A percentile compares a stretch with the other conserved stretches of the same genome.
These are phyloP conservation scores for Guillardia theta DNA, from an alignment of 78 protist species.

Conservation along the genomic window DNA sequence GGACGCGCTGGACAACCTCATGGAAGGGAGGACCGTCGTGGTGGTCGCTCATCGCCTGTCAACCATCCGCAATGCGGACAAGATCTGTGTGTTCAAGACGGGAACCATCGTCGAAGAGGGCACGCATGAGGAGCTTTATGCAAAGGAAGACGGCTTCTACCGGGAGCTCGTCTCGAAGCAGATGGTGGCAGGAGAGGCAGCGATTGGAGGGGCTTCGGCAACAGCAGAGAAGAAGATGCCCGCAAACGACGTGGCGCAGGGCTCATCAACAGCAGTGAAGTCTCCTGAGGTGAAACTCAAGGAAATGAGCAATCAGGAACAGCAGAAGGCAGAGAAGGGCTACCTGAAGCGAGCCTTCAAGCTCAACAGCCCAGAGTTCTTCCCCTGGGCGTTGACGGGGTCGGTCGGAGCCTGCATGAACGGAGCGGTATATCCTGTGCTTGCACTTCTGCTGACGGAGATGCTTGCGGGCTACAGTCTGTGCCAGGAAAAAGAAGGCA, in stretches of 20 bases:
- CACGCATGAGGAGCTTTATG: background rate
- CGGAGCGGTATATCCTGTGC: background rate
- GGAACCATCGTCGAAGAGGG: background rate
- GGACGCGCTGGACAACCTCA: background rate
- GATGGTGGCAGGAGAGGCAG: background rate
- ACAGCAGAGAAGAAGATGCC: background rate
- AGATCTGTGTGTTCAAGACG: background rate
- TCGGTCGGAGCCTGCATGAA: background rate
- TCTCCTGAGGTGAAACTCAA: background rate
- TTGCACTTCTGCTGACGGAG: background rate
- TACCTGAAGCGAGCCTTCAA: background rate
- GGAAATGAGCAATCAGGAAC: background rate
- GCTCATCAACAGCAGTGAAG: background rate
- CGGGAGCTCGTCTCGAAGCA: background rate
- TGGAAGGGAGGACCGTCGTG: background rate
- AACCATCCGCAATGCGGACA: slow-evolving; percentile 33
- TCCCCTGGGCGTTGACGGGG: background rate
- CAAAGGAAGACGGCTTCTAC: background rate
- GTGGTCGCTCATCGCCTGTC: slow-evolving; percentile 52
- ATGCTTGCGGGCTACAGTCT: background rate
- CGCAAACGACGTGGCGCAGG: background rate
- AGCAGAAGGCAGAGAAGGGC: background rate
- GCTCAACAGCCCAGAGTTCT: background rate
- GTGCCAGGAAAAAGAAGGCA: too few species aligned
- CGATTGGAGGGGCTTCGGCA: background rate